phyloP scores from a whole-genome alignment of 176 grass and related monocot species.

The Olyra latifolia region DNA sequence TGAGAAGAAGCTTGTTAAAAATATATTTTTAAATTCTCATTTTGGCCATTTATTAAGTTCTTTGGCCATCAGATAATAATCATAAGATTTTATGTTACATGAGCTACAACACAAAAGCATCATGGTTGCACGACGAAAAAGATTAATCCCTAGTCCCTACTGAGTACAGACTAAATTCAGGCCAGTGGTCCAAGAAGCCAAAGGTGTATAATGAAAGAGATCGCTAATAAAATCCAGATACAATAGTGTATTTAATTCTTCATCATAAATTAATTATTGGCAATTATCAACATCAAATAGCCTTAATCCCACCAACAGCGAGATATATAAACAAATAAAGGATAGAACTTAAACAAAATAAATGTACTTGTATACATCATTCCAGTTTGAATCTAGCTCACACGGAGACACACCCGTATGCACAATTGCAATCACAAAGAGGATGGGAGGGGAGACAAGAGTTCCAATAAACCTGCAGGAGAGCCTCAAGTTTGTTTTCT shows the following conservation, averaged over 20 bases:
- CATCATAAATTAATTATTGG: not conserved
- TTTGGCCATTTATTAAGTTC: not conserved
- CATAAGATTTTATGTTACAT: not conserved
- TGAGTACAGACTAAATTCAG: not conserved
- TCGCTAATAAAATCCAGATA: not conserved
- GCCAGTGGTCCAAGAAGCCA: not conserved
- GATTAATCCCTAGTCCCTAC: not conserved
- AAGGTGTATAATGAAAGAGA: not conserved
- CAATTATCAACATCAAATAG: not conserved
- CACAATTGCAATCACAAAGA: not conserved
- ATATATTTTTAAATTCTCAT: not conserved
- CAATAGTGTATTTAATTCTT: not conserved
- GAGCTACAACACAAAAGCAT: not conserved
- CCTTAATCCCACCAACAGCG: not conserved
- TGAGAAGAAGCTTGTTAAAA: not conserved
- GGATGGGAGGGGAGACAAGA: not conserved
- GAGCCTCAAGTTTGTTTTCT: conserved; percentile 97
- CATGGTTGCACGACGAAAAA: not conserved
- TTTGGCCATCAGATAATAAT: not conserved
- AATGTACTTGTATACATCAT: not conserved
- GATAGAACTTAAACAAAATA: not conserved
- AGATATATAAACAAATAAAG: not conserved
- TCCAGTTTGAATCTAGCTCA: conserved; percentile 18
- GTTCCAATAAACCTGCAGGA: conserved; percentile 68
- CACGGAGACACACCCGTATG: not conserved